Base-by-base conservation (phyloP, 2,329 filamentous ascomycete genomes). In the Didymella sp. region DNA sequence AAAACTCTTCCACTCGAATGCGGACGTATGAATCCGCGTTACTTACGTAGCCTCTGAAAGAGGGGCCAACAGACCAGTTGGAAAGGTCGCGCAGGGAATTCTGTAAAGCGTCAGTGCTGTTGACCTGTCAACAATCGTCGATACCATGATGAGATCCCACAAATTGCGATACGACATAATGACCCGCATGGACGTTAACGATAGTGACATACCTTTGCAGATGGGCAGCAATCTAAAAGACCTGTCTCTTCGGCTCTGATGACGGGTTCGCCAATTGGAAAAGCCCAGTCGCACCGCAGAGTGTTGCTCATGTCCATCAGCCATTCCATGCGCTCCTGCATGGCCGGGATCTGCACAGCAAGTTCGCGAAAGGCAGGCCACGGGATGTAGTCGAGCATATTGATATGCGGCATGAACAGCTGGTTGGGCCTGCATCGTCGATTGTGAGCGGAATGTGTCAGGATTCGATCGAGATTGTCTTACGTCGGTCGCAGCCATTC, bases 301-400 rank as follows among this genome's bases (percentile, higher is more conserved):
- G 40, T 62, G 1, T 59, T 46, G 25, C 60, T 59, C 62, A 68
- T 62, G 21, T 69, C 67, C 60, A 67, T 55, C 17, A 69, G 47
- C 60, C 64, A 69, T 43, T 66, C 62, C 65, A 69, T 68, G 6
- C 56, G 60, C 51, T 67, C 59, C 28, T 69, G 67, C 67, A 69
- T 69, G 8, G 61, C 56, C 0, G 67, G 65, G 24, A 69, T 62
- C 42, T 69, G 65, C 12, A 66, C 65, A 13, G 58, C 60, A 15
- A 66, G 60, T 43, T 69, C 67, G 12, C 67, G 65, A 19, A 69
- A 69, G 2, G 67, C 67, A 8, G 67, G 67, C 67, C 67, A 69
- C 13, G 60, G 46, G 21, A 69, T 44, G 25, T 61, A 68, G 27
- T 69, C 67, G 25, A 68, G 48, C 13, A 63, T 64, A 15, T 37